Percentiles rank a stretch among this genome's conserved stretches.
Evolutionary conservation across 2,329 filamentous ascomycete species (phyloP).

Genomic region (Diplodia scrobiculata): DNA sequence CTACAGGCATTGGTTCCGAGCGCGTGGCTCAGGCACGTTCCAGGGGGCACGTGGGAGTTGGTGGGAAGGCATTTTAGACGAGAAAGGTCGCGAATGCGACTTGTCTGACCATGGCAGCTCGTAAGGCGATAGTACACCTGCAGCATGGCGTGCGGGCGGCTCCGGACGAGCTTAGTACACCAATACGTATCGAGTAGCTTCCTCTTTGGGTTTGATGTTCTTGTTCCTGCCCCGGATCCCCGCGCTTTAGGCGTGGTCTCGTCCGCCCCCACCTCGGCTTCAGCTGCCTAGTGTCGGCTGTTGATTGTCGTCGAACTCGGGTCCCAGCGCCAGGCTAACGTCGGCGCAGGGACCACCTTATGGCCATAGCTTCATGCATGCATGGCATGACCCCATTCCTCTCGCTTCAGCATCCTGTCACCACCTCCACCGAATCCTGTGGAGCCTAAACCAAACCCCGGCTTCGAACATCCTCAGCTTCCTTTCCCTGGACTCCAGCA

Average conservation of each 20-base stretch:
- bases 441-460: not conserved
- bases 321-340: not conserved
- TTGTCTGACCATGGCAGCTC: not conserved
- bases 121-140: not conserved
- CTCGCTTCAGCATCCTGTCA: not conserved
- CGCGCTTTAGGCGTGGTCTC: not conserved
- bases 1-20: not conserved
- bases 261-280: not conserved
- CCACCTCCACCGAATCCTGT: not conserved
- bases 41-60: not conserved
- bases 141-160: constrained; percentile 3
- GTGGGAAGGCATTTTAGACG: too few species aligned
- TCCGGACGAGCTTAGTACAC: not conserved
- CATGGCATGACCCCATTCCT: constrained; percentile 6
- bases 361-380: constrained; percentile 17
- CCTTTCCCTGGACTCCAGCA: not conserved
- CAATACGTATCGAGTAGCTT: constrained; percentile 10
- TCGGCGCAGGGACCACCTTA: not conserved
- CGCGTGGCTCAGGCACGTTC: not conserved
- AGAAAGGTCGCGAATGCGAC: not conserved
- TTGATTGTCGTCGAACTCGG: not conserved
- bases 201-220: not conserved
- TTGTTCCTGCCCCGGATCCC: not conserved
- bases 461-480: not conserved
- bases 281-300: constrained; percentile 15